These are phyloP conservation scores for Gossypium schwendimanii DNA, from an alignment of 441 rosid genomes.

Conservation along the genomic window DNA sequence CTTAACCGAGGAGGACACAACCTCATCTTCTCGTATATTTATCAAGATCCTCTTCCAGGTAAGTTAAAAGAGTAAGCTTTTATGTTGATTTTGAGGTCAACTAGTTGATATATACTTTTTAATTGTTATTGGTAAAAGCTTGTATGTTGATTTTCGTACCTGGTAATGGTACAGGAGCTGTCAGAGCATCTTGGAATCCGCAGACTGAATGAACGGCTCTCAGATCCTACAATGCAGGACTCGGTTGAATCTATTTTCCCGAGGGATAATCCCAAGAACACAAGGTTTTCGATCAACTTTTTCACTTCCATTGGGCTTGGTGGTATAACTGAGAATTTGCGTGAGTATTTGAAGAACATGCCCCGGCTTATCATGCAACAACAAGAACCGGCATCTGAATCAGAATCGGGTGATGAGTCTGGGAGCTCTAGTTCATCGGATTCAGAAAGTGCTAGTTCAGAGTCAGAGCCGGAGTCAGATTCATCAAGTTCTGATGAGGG, in stretches of 20 bases:
- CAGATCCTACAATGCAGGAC: constrained; percentile 64
- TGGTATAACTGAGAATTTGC: constrained; percentile 81
- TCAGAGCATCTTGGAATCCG: constrained; percentile 78
- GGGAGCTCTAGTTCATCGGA: constrained; percentile 9
- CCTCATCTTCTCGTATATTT: constrained; percentile 83
- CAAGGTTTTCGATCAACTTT: constrained; percentile 76
- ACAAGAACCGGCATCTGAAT: constrained; percentile 42
- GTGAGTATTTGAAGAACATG: constrained; percentile 89
- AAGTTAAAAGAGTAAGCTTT: constrained; percentile 6
- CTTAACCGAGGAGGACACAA: constrained; percentile 83
- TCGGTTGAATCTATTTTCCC: constrained; percentile 82
- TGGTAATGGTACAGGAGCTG: constrained; percentile 52
- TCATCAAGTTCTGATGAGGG: constrained; percentile 32
- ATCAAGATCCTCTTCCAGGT: constrained; percentile 96
- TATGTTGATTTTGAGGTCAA: neutral
- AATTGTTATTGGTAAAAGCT: neutral
- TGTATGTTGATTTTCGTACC: neutral
- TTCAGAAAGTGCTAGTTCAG: constrained; percentile 4
- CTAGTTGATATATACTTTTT: neutral
- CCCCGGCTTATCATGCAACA: constrained; percentile 92
- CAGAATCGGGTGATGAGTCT: constrained; percentile 37
- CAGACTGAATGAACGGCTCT: constrained; percentile 68
- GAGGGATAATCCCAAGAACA: constrained; percentile 83
- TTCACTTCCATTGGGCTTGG: constrained; percentile 94
- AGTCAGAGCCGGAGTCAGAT: neutral